Evolutionary conservation across 2,329 filamentous ascomycete species (phyloP), one percentile per base, ranked within the genome.

Genomic region (Exserohilum turcica): DNA sequence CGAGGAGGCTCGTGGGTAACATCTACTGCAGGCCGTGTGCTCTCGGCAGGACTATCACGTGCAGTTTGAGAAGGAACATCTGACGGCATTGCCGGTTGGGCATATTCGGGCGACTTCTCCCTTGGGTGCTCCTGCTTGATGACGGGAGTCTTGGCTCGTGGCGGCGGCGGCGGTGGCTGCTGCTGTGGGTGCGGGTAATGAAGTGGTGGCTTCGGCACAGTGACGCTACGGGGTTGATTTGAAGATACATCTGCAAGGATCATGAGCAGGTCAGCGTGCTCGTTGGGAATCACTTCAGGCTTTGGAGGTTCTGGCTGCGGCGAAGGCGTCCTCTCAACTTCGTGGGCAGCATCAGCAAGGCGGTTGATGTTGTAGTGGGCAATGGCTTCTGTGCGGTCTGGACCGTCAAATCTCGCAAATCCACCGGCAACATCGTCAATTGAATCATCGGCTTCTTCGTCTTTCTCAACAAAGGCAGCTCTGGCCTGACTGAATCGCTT

Each of bases 391-490:
- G 75, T 68, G 29, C 78, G 74, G 43, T 74, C 67, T 24, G 72
- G 70, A 10, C 68, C 71, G 58, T 76, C 74, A 61, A 76, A 79
- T 29, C 66, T 66, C 6, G 77, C 77, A 57, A 80, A 80, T 6
- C 68, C 66, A 33, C 56, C 57, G 19, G 67, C 56, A 37, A 61
- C 37, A 18, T 65, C 60, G 18, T 70, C 62, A 37, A 70, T 66
- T 0, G 67, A 63, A 45, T 71, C 68, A 36, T 73, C 66, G n/a
- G 66, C 64, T 24, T 74, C 74, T 13, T 68, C 64, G 18, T 75
- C 54, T 13, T 64, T 53, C 5, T 60, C 59, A 16, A 71, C 59
- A 52, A 71, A 73, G 7, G 54, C 43, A 19, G 47, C 56, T 8
- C 65, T 61, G 47, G 61, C 57, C 36, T 61, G 40, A 38, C 60